Base-by-base conservation (phyloP, 768 basidiomycete species). In the Hygrophoropsis aurantiaca region DNA sequence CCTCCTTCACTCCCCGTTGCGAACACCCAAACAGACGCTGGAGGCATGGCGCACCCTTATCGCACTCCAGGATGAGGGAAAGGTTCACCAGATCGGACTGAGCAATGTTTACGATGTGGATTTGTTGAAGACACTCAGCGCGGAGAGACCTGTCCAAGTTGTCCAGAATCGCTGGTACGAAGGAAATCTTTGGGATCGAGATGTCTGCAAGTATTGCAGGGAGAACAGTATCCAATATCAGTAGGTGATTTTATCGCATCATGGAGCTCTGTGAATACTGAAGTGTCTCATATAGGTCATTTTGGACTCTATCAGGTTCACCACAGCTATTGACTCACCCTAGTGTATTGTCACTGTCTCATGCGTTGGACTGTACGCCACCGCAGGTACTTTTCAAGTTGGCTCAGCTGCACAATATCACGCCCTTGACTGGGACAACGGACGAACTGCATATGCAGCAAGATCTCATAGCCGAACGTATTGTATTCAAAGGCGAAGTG, bases 141-240 rank as follows among this genome's bases (percentile, higher is more conserved):
- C 73, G 15, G 69, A 76, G 54, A 70, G 81, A 44, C 74, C 78
- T 49, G 78, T 87, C 4, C 77, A 87, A 47, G 79, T 90, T 24
- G 87, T 93, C 13, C 90, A 91, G 62, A 89, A 90, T 62, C 71
- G 90, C 40, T 94, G 90, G 90, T 86, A 83, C 56, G 82, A 90
- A 60, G 83, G 81, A 5, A 93, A 91, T 49, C 72, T 66, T 4
- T 93, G 87, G 85, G 88, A 91, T 58, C 69, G 67, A 43, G 73
- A 74, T 1, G 82, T 90, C 4, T 73, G 81, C 52, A 66, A 68
- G 30, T 85, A 85, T 53, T 93, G 90, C 60, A 74, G 67, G 54
- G 66, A 74, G 44, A 70, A 84, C 41, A 78, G 66, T 10, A 82
- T 87, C 8, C 77, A 81, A 58, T 92, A 91, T 56, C 88, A 92